These are phyloP conservation scores for Pleurotus sapidus DNA, from an alignment of 768 basidiomycete genomes.

Conservation along the genomic window DNA sequence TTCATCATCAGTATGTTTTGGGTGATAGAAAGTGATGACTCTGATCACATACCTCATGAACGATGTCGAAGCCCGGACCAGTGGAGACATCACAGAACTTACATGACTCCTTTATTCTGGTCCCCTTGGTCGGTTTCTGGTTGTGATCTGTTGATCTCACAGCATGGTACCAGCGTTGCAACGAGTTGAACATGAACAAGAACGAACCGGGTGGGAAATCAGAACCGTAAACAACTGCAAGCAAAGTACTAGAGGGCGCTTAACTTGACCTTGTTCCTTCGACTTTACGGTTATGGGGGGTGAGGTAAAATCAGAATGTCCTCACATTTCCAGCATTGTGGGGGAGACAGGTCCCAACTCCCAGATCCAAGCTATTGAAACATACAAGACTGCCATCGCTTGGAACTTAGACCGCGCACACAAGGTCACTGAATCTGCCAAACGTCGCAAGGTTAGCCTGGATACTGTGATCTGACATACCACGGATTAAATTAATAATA, in stretches of 20 bases:
- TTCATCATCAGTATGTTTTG: background rate
- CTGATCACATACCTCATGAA: conserved; percentile 41
- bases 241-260: background rate
- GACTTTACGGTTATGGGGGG: background rate
- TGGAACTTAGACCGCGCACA: conserved; percentile 53
- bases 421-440: conserved; percentile 45
- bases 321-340: conserved; percentile 41
- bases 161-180: background rate
- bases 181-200: background rate
- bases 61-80: conserved; percentile 41
- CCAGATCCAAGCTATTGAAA: conserved; percentile 33
- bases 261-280: background rate
- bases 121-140: conserved; percentile 38
- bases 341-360: conserved; percentile 18
- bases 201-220: background rate
- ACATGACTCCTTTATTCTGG: conserved; percentile 18
- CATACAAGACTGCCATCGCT: conserved; percentile 50
- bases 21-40: background rate
- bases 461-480: too few species aligned
- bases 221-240: background rate
- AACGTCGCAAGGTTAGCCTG: conserved; percentile 60
- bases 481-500: conserved; percentile 15
- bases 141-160: background rate
- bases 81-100: conserved; percentile 42
- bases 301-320: conserved; percentile 18